Evolutionary conservation across 2,329 filamentous ascomycete genomes (phyloP).

Genomic region (Ophiostoma australiae): DNA sequence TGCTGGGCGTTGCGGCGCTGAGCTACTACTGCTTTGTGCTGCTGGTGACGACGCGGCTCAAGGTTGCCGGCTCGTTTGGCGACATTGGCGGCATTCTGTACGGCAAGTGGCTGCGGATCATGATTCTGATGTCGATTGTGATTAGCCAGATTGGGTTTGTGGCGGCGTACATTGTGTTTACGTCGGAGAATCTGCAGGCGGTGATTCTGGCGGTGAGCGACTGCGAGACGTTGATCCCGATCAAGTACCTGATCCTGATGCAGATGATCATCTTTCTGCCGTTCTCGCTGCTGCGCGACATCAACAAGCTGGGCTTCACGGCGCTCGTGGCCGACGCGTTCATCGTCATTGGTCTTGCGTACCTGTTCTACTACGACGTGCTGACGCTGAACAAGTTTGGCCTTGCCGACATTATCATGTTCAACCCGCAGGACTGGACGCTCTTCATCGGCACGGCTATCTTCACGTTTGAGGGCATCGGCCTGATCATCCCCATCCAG

Average conservation of each 20-base stretch:
- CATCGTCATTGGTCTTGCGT: conserved; percentile 85
- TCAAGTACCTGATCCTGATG: conserved; percentile 86
- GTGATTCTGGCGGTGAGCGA: conserved; percentile 89
- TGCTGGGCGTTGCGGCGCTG: conserved; percentile 76
- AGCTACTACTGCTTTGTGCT: conserved; percentile 98
- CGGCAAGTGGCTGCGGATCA: conserved; percentile 78
- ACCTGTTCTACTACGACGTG: conserved; percentile 94
- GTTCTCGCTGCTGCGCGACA: conserved; percentile 88
- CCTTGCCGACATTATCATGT: conserved; percentile 78
- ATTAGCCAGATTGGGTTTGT: conserved; percentile 94
- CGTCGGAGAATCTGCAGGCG: conserved; percentile 88
- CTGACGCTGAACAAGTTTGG: conserved; percentile 72
- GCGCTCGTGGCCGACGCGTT: conserved; percentile 91
- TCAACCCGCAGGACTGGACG: conserved; percentile 91
- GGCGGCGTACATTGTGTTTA: conserved; percentile 94
- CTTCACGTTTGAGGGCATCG: conserved; percentile 97
- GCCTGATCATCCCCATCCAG: conserved; percentile 95
- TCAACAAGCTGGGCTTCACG: conserved; percentile 94
- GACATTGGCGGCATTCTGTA: conserved; percentile 92
- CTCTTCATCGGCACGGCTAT: conserved; percentile 98
- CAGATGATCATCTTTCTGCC: conserved; percentile 95
- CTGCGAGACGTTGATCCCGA: conserved; percentile 78
- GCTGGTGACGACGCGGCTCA: conserved; percentile 78
- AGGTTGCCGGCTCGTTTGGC: conserved; percentile 90
- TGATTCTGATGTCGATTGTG: conserved; percentile 89